A percentile compares a stretch with the other conserved stretches of the same genome.
These are phyloP conservation scores for Phallus indusiatus DNA, from an alignment of 768 basidiomycete genomes.

Conservation along the genomic window DNA sequence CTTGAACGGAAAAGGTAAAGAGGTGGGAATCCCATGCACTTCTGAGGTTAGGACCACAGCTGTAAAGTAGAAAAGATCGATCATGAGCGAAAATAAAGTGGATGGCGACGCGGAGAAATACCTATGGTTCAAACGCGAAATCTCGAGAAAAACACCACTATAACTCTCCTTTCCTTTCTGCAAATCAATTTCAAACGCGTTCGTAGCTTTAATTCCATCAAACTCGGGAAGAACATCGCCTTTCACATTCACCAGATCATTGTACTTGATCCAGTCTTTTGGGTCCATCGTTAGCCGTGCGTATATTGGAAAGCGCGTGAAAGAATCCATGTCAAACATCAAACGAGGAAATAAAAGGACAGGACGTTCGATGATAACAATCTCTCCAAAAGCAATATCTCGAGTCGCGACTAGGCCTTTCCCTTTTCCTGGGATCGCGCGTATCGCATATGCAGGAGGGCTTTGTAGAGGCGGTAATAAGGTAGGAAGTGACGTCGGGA, in stretches of 20 bases:
- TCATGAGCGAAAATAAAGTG: no score
- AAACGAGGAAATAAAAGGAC: background rate
- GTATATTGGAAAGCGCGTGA: background rate
- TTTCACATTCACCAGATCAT: no score
- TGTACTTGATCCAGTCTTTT: background rate
- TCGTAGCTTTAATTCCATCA: no score
- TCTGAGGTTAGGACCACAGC: background rate
- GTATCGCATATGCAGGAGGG: background rate
- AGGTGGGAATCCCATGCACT: background rate
- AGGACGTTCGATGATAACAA: background rate
- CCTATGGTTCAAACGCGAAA: no score
- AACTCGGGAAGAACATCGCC: no score
- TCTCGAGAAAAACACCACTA: no score
- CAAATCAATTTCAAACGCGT: no score
- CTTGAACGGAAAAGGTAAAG: background rate
- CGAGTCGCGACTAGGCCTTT: background rate
- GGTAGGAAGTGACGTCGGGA: no score
- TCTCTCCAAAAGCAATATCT: background rate
- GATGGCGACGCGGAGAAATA: no score
- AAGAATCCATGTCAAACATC: background rate
- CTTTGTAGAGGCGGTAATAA: background rate
- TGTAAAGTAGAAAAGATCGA: no score
- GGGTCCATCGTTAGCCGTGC: background rate
- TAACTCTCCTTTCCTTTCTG: no score
- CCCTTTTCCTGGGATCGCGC: background rate